Evolutionary conservation across 2,329 filamentous ascomycete genomes (phyloP).

Genomic region (Colletotrichum sp.): DNA sequence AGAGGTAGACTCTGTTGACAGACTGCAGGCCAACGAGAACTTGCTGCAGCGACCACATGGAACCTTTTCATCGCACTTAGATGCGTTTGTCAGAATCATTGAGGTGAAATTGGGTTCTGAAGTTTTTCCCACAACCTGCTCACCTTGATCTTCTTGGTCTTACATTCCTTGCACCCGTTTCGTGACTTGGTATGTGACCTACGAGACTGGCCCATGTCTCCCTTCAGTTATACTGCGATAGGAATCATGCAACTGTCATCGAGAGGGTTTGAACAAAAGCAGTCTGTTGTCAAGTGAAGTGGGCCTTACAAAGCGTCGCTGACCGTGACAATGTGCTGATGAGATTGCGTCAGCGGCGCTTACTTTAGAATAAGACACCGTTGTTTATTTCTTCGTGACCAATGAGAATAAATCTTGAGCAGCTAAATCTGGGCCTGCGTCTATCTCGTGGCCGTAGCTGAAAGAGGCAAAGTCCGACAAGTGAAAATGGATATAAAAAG

Average conservation of each 20-base stretch:
- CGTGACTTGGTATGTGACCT: background rate
- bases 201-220: background rate
- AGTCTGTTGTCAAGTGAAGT: background rate
- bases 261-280: background rate
- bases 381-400: background rate
- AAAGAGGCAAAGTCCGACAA: background rate
- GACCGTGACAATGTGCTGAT: background rate
- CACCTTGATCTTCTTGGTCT: background rate
- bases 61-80: background rate
- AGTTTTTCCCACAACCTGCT: background rate
- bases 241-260: background rate
- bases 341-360: background rate
- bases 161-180: background rate
- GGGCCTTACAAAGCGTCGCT: background rate
- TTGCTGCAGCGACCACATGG: background rate
- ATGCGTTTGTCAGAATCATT: background rate
- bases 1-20: background rate
- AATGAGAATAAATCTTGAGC: background rate
- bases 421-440: background rate
- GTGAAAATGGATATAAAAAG: background rate
- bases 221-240: rapidly evolving
- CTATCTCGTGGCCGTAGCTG: background rate
- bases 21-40: background rate
- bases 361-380: background rate
- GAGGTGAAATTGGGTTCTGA: background rate